These are phyloP conservation scores for Baorangia bicolor DNA, from an alignment of 768 basidiomycete genomes.

Conservation along the genomic window DNA sequence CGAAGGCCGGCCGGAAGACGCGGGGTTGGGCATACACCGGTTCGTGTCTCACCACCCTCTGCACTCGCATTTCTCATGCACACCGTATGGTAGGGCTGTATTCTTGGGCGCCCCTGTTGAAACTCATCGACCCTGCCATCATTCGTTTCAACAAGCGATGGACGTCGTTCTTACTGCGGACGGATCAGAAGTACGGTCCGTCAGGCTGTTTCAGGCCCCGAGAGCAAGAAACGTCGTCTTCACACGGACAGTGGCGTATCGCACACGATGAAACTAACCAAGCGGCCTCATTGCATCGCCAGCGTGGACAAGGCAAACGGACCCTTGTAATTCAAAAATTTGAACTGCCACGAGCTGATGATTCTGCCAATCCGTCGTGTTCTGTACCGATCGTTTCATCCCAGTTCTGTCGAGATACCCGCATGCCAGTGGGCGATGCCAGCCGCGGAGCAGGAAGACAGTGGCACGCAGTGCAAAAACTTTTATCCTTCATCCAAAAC, in stretches of 20 bases:
- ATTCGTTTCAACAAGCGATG: conserved; percentile 55
- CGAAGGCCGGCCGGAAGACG: conserved; percentile 32
- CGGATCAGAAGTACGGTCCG: conserved; percentile 40
- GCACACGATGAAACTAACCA: conserved; percentile 41
- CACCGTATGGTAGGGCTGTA: conserved; percentile 38
- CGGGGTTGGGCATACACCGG: conserved; percentile 49
- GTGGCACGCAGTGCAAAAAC: conserved; percentile 41
- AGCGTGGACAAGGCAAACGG: conserved; percentile 44
- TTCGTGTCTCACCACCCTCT: conserved; percentile 10
- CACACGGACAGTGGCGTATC: conserved; percentile 49
- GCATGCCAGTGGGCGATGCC: conserved; percentile 42
- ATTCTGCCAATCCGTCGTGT: conserved; percentile 32
- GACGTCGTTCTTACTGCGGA: conserved; percentile 49
- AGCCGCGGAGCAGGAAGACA: conserved; percentile 44
- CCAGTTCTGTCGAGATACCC: conserved; percentile 29
- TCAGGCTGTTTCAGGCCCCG: conserved; percentile 34
- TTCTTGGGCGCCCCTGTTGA: conserved; percentile 50
- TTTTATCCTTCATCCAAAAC: conserved; percentile 43
- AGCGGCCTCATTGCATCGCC: conserved; percentile 41
- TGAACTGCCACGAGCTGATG: not conserved
- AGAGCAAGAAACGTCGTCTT: conserved; percentile 35
- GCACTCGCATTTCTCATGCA: not conserved
- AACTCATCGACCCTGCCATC: conserved; percentile 39
- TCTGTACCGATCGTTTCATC: conserved; percentile 34
- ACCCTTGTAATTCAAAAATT: not conserved